A percentile compares a stretch with the other conserved stretches of the same genome.
phyloP scores from a whole-genome alignment of 148 eudicot genomes.

The Fagopyrum tataricum region DNA sequence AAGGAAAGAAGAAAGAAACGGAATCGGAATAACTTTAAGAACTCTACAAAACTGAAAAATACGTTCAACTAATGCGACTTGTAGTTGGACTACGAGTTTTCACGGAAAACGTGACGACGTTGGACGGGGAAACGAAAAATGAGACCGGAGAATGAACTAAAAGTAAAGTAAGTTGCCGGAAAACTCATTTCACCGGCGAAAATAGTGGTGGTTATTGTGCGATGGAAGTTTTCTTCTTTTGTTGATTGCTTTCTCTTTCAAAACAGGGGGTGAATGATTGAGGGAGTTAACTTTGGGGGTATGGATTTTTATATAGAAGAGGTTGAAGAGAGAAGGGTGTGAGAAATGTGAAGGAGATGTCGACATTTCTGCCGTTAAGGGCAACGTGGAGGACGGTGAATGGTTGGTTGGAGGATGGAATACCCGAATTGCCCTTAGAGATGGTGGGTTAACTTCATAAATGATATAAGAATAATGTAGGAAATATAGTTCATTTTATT shows the following conservation, averaged over 20 bases:
- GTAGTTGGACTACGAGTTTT: conserved; percentile 13
- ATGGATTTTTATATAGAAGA: conserved; percentile 1
- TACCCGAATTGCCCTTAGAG: background rate
- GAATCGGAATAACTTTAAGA: conserved; percentile 19
- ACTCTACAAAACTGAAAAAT: conserved; percentile 4
- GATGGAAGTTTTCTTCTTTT: background rate
- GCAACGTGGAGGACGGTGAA: conserved; percentile 5
- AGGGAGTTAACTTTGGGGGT: conserved; percentile 5
- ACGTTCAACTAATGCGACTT: background rate
- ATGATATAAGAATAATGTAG: background rate
- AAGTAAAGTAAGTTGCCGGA: conserved; percentile 24
- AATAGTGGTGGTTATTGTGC: conserved; percentile 3
- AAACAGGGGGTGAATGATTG: conserved; percentile 15
- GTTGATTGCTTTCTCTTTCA: conserved; percentile 7
- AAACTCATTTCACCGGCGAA: conserved; percentile 37
- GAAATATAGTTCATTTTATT: background rate
- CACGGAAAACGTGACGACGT: conserved; percentile 40
- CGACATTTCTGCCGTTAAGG: conserved; percentile 11
- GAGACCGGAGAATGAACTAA: background rate
- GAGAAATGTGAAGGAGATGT: conserved; percentile 9
- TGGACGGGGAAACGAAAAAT: conserved; percentile 28
- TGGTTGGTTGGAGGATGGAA: background rate
- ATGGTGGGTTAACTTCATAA: background rate
- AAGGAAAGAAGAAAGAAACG: conserved; percentile 7
- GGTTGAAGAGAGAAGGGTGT: background rate